These are phyloP conservation scores for Adiantum capillusveneris DNA, from an alignment of 75 land plant genomes.

Conservation along the genomic window DNA sequence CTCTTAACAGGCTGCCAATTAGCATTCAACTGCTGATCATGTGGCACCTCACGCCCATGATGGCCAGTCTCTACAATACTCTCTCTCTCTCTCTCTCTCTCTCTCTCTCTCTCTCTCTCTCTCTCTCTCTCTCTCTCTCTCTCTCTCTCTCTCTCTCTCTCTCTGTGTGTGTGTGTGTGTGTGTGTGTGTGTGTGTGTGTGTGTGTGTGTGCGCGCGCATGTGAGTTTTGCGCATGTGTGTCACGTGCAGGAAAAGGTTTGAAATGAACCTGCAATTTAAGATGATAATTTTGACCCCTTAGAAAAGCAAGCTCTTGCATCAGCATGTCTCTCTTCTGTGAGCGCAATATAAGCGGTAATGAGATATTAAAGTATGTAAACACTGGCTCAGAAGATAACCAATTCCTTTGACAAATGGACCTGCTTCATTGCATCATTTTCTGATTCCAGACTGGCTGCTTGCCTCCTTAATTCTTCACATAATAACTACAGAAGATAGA, in stretches of 20 bases:
- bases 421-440: conserved; percentile 47
- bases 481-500: conserved; percentile 8
- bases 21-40: no score
- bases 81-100: no score
- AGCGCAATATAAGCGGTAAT: neutral
- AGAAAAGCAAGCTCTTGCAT: conserved; percentile 28
- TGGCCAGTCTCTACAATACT: no score
- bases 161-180: no score
- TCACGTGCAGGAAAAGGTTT: no score
- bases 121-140: no score
- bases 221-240: neutral
- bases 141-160: no score
- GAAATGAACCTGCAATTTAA: conserved; percentile 28
- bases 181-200: no score
- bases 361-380: neutral
- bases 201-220: no score
- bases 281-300: conserved; percentile 24
- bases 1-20: no score
- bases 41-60: no score
- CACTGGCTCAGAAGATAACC: neutral
- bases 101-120: no score
- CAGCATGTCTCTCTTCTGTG: conserved; percentile 38
- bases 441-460: conserved; percentile 43
- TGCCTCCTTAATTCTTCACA: conserved; percentile 61
- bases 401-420: conserved; percentile 17